Percentiles rank a stretch among this genome's conserved stretches.
Evolutionary conservation across 2,329 filamentous ascomycete genomes (phyloP).

Genomic region (Aaosphaeria arxii): DNA sequence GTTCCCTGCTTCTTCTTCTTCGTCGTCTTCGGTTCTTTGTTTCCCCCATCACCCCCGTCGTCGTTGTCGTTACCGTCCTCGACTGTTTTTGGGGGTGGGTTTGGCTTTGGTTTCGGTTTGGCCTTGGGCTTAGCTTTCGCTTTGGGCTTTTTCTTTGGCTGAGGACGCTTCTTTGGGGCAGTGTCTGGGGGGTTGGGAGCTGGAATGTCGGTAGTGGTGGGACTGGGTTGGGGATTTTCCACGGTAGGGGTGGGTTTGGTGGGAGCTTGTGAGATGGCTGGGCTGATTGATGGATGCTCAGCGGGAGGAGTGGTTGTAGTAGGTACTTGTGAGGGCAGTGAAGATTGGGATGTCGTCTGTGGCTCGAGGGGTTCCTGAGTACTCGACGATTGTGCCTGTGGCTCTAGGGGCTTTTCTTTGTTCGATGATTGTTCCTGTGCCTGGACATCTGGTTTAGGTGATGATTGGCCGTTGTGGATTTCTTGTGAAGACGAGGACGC

Average conservation of each 20-base stretch:
- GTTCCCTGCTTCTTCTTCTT: not conserved
- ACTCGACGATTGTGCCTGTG: not conserved
- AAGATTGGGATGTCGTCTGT: not conserved
- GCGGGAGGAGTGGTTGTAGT: not conserved
- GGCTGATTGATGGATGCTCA: not conserved
- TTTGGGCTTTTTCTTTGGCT: not conserved
- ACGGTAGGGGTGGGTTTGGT: not conserved
- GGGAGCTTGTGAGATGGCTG: not conserved
- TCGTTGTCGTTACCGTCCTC: not conserved
- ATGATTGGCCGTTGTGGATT: not conserved
- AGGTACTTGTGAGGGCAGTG: not conserved
- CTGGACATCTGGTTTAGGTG: not conserved
- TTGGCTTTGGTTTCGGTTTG: not conserved
- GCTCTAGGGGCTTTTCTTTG: not conserved
- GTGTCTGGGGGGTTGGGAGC: not conserved
- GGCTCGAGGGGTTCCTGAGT: not conserved
- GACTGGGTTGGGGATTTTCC: not conserved
- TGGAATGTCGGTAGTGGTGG: not conserved
- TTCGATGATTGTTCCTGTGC: not conserved
- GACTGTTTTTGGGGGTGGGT: not conserved
- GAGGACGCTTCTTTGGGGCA: not conserved
- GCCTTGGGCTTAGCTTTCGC: not conserved
- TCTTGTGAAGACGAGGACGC: not conserved
- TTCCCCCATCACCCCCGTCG: not conserved
- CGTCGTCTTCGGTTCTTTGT: not conserved